Evolutionary conservation across 352 stramenopile species (phyloP).

Genomic region (Phytophthora sojae): DNA sequence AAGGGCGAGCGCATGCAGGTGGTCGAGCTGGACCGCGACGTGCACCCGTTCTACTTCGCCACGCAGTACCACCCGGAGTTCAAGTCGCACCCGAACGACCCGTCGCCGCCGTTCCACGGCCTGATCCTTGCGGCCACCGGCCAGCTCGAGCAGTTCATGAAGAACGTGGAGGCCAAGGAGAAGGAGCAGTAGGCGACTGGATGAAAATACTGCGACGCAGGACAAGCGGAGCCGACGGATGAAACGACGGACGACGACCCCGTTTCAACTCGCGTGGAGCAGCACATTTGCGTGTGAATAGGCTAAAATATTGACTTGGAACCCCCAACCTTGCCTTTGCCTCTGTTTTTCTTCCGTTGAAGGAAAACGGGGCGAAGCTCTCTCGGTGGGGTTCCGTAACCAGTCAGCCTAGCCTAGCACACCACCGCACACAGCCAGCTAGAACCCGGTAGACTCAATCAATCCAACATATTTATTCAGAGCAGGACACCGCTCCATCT

Average conservation of each 20-base stretch:
- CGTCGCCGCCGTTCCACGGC: conserved; percentile 98
- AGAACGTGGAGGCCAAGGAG: conserved; percentile 44
- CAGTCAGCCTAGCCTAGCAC: neutral
- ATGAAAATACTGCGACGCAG: conserved; percentile 28
- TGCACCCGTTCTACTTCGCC: conserved; percentile 99
- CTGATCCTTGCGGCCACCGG: conserved; percentile 93
- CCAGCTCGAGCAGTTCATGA: conserved; percentile 78
- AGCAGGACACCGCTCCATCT: neutral
- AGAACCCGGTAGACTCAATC: neutral
- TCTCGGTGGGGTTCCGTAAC: conserved; percentile 37
- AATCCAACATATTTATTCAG: conserved; percentile 37
- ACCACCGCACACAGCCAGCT: neutral
- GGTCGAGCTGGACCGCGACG: conserved; percentile 94
- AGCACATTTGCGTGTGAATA: conserved; percentile 44
- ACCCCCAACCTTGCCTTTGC: conserved; percentile 28
- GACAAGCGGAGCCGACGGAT: conserved; percentile 6
- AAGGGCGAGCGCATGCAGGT: conserved; percentile 99
- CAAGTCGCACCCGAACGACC: conserved; percentile 95
- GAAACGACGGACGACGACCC: conserved; percentile 2
- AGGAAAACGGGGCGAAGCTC: conserved; percentile 51
- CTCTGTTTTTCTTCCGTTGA: conserved; percentile 47
- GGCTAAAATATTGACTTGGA: conserved; percentile 47
- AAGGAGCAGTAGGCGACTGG: conserved; percentile 29
- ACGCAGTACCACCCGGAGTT: conserved; percentile 99
- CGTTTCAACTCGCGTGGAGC: conserved; percentile 18